Base-by-base conservation (phyloP, 179 eudicot species). In the Camellia oleifera region DNA sequence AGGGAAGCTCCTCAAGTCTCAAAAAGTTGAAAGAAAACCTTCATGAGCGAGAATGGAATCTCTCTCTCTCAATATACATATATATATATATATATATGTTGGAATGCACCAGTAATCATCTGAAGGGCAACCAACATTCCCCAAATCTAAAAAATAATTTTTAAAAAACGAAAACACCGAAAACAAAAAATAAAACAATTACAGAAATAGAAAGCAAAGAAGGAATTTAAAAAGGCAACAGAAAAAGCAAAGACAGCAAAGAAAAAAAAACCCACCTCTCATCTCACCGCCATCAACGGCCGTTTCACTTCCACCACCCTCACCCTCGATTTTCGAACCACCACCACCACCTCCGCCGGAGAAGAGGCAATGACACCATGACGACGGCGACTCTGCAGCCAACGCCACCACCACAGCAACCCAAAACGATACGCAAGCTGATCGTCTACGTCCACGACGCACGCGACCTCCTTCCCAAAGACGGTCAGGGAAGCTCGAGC, bases 401-500 rank as follows among this genome's bases (percentile, higher is more conserved):
- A 2, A 54, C 74, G 12, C 89, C 82, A 23, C 87, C 84, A 12
- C 85, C 77, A 2, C 60, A 75, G 12, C 89, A 81, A 23, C 87
- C 84, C 1, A 83, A 85, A 56, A 65, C 82, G 3, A 69, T 83
- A 17, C 88, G 99, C 0, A 92, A 84, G 74, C 85, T 96, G 7
- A 58, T 89, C 0, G 88, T 96, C 0, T 97, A 96, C 52, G 91
- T 94, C 3, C 75, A 86, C 26, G 96, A 90, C 52, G 99, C 98
- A 4, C 91, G 94, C 2, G 93, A 94, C 83, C 87, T 96, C 12
- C 96, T 96, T 50, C 99, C 99, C 0, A 96, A 96, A 66, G 99
- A 96, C 77, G 99, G 99, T 8, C 94, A 92, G 63, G 99, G 99
- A 3, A 96, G 92, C 73, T 91, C 97, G 2, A 96, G 97, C 80